A percentile compares a stretch with the other conserved stretches of the same genome.
Evolutionary conservation across 1,284 basidiomycete species (phyloP).

Genomic region (Ustilago hordei): DNA sequence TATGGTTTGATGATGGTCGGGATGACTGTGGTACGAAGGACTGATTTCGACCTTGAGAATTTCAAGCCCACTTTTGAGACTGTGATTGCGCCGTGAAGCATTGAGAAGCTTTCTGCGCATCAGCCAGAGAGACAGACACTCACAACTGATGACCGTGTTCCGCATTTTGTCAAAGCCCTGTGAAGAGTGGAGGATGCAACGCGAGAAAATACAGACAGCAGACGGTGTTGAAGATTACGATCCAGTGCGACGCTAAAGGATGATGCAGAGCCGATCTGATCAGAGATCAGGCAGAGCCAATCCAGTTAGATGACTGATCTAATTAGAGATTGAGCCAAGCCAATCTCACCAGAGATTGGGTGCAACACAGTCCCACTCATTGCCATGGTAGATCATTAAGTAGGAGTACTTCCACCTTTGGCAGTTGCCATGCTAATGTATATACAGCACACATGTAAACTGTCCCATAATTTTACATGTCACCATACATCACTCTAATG

Average conservation of each 20-base stretch:
- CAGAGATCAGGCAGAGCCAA: no score
- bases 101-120: neutral
- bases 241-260: neutral
- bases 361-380: no score
- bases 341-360: no score
- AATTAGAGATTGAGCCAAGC: no score
- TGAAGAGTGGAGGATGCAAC: neutral
- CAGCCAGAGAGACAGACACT: neutral
- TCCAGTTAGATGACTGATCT: no score
- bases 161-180: neutral
- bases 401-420: no score
- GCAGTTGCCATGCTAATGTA: no score
- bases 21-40: neutral
- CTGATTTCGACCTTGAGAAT: neutral
- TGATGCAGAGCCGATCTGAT: no score
- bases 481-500: no score
- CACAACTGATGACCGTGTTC: conserved; percentile 2
- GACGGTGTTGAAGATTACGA: neutral
- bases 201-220: neutral
- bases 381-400: no score
- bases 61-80: neutral
- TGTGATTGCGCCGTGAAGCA: conserved; percentile 2
- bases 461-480: no score
- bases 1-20: neutral
- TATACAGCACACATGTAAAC: no score